These are phyloP conservation scores for Quercus mongolica DNA, from an alignment of 306 rosid genomes.

Conservation along the genomic window DNA sequence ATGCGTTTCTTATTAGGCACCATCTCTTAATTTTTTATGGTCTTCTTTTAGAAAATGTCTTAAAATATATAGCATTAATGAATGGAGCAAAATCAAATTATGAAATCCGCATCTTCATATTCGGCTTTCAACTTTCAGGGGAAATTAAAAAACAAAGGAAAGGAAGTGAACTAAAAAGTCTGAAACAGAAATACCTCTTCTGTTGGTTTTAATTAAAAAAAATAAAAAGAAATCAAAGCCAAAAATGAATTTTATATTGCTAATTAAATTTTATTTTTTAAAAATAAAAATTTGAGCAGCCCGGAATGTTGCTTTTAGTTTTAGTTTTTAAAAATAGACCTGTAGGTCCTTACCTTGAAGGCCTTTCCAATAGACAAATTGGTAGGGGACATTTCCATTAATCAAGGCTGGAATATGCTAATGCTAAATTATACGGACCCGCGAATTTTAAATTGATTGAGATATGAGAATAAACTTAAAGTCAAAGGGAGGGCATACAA, in stretches of 20 bases:
- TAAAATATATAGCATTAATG: too few relatives aligned
- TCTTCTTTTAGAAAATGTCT: too few relatives aligned
- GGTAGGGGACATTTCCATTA: slow-evolving; percentile 22
- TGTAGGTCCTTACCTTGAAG: slow-evolving; percentile 7
- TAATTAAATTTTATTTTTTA: background rate
- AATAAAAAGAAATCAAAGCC: background rate
- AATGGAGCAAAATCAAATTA: background rate
- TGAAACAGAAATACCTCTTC: too few relatives aligned
- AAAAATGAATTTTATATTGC: too few relatives aligned
- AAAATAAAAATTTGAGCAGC: background rate
- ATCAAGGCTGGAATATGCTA: slow-evolving; percentile 58
- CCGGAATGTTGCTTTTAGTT: background rate
- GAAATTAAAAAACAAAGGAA: background rate
- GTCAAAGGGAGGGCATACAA: slow-evolving; percentile 18
- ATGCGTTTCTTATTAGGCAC: background rate
- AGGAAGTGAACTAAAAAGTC: background rate
- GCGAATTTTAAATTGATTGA: background rate
- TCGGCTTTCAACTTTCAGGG: background rate
- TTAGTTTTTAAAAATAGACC: too few relatives aligned
- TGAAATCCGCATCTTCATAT: background rate
- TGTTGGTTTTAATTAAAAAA: background rate
- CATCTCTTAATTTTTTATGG: too few relatives aligned
- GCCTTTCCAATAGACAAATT: slow-evolving; percentile 11
- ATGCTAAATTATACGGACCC: slow-evolving; percentile 10
- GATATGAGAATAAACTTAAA: background rate